Base-by-base conservation (phyloP, 148 eudicot genomes). In the Tetragonia tetragonoides region DNA sequence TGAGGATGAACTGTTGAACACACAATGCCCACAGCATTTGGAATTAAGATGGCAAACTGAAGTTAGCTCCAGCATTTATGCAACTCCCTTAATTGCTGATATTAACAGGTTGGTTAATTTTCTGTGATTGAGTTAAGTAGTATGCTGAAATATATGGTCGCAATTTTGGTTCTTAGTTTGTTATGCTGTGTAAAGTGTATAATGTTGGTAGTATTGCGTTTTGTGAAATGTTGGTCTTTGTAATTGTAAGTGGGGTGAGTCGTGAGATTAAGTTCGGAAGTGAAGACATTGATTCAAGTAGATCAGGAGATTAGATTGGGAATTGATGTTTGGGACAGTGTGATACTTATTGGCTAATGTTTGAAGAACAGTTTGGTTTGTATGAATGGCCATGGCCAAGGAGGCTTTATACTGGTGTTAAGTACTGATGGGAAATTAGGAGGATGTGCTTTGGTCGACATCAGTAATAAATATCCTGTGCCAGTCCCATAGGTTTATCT, bases 41-140 rank as follows among this genome's bases (percentile, higher is more conserved):
- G 99, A 96, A 80, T 77, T 96, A 66, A 87, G 99, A 74, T 93
- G 99, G 99, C 97, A 96, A 77, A 84, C 95, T 16, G 99, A 96
- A 96, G 99, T 96, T 42, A 93, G 97, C 84, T 96, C 99, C 66
- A 96, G 99, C 85, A 84, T 96, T 72, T 96, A 91, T 75, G 98
- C 99, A 14, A 78, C 97, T 20, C 99, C 99, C 5, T 87, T 96
- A 76, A 86, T 96, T 75, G 99, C 99, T 28, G 99, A 96, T 87
- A 89, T 96, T 77, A 93, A 96, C 90, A 91, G 99, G 99, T 95
- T 73, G 4, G 66, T 59, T 24, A 21, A 17, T 41, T 74, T 10
- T 2, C 2, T 61, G 23, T 40, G 23, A 49, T 47, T 28, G n/a
- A 11, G 34, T 28, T 28, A 38, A 66, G 23, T 40, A 39, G 14